Percentiles rank a stretch among this genome's conserved stretches.
Evolutionary conservation across 129 eudicot genomes (phyloP).

Genomic region (Centella asiatica): DNA sequence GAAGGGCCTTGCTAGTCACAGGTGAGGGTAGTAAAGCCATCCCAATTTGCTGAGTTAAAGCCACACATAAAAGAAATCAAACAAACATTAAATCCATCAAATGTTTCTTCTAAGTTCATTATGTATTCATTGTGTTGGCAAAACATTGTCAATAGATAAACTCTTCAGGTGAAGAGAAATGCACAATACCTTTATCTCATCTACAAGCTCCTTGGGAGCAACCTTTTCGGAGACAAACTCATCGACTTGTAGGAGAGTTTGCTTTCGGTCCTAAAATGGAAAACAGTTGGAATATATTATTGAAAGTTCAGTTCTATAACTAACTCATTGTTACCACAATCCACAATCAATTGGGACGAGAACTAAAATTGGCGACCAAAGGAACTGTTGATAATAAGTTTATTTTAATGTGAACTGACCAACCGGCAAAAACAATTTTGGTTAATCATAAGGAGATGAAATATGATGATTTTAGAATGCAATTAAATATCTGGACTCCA

Average conservation of each 20-base stretch:
- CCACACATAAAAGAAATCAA: not conserved
- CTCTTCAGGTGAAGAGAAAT: not conserved
- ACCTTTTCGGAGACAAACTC: conserved; percentile 54
- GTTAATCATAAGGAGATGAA: no score
- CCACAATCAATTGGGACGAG: not conserved
- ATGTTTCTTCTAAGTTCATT: not conserved
- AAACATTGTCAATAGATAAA: not conserved
- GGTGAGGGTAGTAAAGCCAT: conserved; percentile 69
- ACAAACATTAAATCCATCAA: not conserved
- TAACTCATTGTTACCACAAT: not conserved
- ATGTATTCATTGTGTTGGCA: not conserved
- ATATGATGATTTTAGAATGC: no score
- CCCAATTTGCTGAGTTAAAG: conserved; percentile 60
- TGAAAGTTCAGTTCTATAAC: no score
- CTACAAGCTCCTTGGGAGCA: conserved; percentile 73
- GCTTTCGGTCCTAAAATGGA: conserved; percentile 67
- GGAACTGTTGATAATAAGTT: no score
- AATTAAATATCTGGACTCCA: no score
- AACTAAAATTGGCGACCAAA: not conserved
- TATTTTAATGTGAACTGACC: no score
- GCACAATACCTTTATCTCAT: conserved; percentile 60
- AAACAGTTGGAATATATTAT: not conserved
- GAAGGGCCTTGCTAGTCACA: conserved; percentile 42
- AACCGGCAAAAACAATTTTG: no score
- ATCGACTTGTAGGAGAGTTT: conserved; percentile 56